Evolutionary conservation across 192 early-diverging fungal genomes (phyloP).

Genomic region (Coemansia umbellata): DNA sequence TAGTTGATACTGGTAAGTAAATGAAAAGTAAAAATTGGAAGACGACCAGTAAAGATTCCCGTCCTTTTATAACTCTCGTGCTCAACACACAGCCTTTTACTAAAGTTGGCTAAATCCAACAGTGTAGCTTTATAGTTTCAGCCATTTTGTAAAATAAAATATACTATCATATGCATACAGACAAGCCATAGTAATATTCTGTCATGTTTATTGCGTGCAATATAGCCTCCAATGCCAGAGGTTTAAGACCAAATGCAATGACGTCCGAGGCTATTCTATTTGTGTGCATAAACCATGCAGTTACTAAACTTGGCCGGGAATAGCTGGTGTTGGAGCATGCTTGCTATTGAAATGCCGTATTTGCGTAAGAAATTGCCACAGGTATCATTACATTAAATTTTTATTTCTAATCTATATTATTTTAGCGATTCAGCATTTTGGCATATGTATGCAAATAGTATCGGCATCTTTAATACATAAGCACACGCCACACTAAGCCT

Average conservation of each 20-base stretch:
- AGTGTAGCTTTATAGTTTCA: too few species aligned
- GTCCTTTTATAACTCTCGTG: conserved; percentile 1
- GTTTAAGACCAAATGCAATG: background rate
- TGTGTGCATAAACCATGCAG: background rate
- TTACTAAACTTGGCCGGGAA: background rate
- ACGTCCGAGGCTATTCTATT: background rate
- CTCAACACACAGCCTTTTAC: background rate
- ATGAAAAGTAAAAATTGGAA: background rate
- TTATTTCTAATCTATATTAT: too few species aligned
- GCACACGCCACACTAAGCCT: too few species aligned
- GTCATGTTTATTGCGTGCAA: conserved; percentile 11
- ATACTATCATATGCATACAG: conserved; percentile 11
- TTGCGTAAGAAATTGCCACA: too few species aligned
- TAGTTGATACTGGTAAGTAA: background rate
- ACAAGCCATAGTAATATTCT: conserved; percentile 17
- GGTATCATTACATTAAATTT: too few species aligned
- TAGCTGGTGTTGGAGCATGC: background rate
- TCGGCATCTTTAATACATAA: too few species aligned
- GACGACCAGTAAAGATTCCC: background rate
- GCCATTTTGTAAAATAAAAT: background rate
- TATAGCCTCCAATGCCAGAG: background rate
- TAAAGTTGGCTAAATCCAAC: too few species aligned
- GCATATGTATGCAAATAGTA: too few species aligned
- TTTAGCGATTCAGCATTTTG: too few species aligned
- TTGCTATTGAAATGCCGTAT: background rate